These are phyloP conservation scores for Penicillium antarcticum DNA, from an alignment of 495 filamentous ascomycete genomes.

Conservation along the genomic window DNA sequence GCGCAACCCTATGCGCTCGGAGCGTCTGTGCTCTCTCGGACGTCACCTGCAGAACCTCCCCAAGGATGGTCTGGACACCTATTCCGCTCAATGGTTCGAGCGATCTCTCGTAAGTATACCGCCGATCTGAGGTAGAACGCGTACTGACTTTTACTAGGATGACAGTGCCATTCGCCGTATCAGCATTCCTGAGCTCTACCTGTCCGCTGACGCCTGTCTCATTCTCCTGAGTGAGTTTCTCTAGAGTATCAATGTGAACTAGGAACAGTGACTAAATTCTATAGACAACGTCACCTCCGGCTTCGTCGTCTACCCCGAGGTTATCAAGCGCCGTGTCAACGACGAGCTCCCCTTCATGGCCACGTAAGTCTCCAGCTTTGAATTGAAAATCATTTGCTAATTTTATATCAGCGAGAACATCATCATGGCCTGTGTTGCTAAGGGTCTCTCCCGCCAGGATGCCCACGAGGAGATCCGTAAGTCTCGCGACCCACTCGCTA, in stretches of 20 bases:
- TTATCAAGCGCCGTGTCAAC: conserved; percentile 65
- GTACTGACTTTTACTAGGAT: conserved; percentile 32
- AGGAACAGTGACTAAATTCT: conserved; percentile 7
- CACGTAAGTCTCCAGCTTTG: conserved; percentile 46
- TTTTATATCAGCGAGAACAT: conserved; percentile 49
- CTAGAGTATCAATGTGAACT: background rate
- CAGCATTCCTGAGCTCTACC: conserved; percentile 76
- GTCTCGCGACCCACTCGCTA: background rate
- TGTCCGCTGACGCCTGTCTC: conserved; percentile 78
- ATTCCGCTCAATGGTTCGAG: conserved; percentile 83
- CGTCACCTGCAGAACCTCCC: conserved; percentile 64
- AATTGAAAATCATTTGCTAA: conserved; percentile 13
- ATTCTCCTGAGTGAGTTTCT: conserved; percentile 55
- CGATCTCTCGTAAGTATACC: conserved; percentile 46
- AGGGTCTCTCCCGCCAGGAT: conserved; percentile 78
- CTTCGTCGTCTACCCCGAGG: conserved; percentile 80
- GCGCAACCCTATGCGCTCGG: conserved; percentile 84
- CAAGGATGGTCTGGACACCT: conserved; percentile 71
- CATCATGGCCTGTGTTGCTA: conserved; percentile 79
- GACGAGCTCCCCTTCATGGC: conserved; percentile 90
- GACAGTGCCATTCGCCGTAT: conserved; percentile 64
- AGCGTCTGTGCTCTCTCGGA: conserved; percentile 77
- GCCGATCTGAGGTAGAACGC: conserved; percentile 2
- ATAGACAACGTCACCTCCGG: conserved; percentile 75
- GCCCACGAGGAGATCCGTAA: conserved; percentile 82